phyloP scores from a whole-genome alignment of 148 eudicot genomes.

The Chenopodium quinoa region DNA sequence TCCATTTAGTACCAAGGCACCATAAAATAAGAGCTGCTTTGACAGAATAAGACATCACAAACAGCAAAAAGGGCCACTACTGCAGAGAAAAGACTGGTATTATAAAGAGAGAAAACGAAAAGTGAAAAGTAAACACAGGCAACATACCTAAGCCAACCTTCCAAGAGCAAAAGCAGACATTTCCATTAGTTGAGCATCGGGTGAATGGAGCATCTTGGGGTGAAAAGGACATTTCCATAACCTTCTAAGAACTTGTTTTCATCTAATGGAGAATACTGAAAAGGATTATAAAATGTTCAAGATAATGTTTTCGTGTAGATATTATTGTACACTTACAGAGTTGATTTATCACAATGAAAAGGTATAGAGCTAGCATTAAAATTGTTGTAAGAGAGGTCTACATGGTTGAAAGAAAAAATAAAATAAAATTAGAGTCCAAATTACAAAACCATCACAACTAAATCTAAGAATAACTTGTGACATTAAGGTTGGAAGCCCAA shows the following conservation, averaged over 20 bases:
- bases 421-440: too few species aligned
- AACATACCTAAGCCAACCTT: slow-evolving; percentile 82
- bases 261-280: neutral
- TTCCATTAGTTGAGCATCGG: slow-evolving; percentile 70
- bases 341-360: slow-evolving; percentile 21
- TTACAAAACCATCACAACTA: too few species aligned
- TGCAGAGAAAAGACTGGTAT: neutral
- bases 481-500: neutral
- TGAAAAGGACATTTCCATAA: too few species aligned
- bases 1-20: neutral
- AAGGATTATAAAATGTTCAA: neutral
- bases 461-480: neutral
- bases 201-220: slow-evolving; percentile 65
- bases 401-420: slow-evolving; percentile 23
- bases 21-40: neutral
- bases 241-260: neutral
- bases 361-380: slow-evolving; percentile 31
- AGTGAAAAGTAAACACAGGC: neutral
- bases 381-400: slow-evolving; percentile 55
- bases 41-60: neutral
- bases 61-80: neutral
- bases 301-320: neutral
- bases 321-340: slow-evolving; percentile 29
- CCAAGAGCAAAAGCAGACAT: slow-evolving; percentile 97
- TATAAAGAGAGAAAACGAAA: neutral